These are phyloP conservation scores for Penicillium cataractarum DNA, from an alignment of 495 filamentous ascomycete species.

Conservation along the genomic window DNA sequence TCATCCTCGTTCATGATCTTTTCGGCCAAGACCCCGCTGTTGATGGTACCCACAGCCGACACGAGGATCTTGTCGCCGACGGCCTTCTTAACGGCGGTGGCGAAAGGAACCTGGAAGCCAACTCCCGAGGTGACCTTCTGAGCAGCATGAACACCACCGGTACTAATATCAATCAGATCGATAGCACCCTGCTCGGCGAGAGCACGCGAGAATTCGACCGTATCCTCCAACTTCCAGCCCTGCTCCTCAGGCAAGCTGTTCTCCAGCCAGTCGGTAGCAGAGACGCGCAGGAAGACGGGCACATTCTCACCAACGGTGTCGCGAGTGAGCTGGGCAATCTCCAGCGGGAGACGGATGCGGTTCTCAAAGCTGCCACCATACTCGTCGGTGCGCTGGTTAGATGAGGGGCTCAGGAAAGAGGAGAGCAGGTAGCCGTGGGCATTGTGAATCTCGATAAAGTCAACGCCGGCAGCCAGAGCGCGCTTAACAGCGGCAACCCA, in stretches of 20 bases:
- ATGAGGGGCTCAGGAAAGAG: conserved; percentile 65
- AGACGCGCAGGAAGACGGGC: conserved; percentile 69
- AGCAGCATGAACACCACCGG: conserved; percentile 59
- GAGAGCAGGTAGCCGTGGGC: conserved; percentile 69
- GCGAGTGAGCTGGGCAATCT: conserved; percentile 62
- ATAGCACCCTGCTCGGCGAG: conserved; percentile 59
- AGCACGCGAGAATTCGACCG: conserved; percentile 55
- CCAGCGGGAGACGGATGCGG: conserved; percentile 58
- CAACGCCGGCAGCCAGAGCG: conserved; percentile 60
- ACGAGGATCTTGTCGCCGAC: conserved; percentile 64
- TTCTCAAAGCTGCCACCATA: conserved; percentile 71
- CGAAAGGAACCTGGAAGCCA: conserved; percentile 70
- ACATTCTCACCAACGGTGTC: conserved; percentile 56
- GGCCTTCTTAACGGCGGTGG: conserved; percentile 63
- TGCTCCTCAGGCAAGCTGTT: conserved; percentile 48
- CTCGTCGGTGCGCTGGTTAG: conserved; percentile 64
- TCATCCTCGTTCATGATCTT: conserved; percentile 58
- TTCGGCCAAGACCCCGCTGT: conserved; percentile 60
- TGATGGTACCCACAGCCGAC: conserved; percentile 66
- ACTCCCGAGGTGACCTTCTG: conserved; percentile 62
- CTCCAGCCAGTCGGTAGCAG: conserved; percentile 65
- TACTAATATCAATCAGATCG: conserved; percentile 68
- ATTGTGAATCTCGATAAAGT: conserved; percentile 62
- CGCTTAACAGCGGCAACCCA: conserved; percentile 59
- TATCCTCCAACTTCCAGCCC: conserved; percentile 61